Conservation (phyloP, 2,329 filamentous ascomycete species). For the Paramyrothecium sp. region DNA sequence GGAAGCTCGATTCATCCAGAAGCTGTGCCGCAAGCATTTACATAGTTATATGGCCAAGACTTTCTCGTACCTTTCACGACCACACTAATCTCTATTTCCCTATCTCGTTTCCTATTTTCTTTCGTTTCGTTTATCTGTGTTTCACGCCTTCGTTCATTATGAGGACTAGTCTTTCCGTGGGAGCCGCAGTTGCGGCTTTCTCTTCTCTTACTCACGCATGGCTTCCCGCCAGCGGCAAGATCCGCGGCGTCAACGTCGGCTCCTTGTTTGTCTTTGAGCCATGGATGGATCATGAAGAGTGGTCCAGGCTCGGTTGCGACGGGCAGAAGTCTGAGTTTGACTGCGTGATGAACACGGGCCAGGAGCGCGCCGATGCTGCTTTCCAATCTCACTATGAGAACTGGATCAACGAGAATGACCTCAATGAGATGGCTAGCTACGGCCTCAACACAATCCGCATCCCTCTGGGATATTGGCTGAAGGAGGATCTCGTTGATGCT, state of each 20-base stretch:
- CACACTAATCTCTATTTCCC: too few species aligned
- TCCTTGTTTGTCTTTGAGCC: conserved; percentile 52
- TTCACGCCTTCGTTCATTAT: neutral
- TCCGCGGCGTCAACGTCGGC: conserved; percentile 55
- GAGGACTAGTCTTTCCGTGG: conserved; percentile 10
- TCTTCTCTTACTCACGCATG: conserved; percentile 14
- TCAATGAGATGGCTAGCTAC: conserved; percentile 45
- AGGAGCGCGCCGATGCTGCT: conserved; percentile 40
- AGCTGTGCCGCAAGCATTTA: too few species aligned
- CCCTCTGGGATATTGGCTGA: conserved; percentile 55
- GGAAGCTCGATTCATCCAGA: too few species aligned
- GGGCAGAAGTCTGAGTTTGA: conserved; percentile 49
- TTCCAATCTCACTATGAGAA: conserved; percentile 50
- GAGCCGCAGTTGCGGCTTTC: conserved; percentile 11
- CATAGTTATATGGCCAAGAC: too few species aligned
- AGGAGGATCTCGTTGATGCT: conserved; percentile 45
- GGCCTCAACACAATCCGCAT: conserved; percentile 54
- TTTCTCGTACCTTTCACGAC: too few species aligned
- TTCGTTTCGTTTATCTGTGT: neutral
- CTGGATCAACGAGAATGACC: conserved; percentile 48
- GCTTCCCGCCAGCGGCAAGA: conserved; percentile 30
- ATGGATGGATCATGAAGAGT: conserved; percentile 47
- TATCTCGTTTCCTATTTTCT: neutral
- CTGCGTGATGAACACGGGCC: conserved; percentile 47
- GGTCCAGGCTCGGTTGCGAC: conserved; percentile 46